Base-by-base conservation (phyloP, 2,329 filamentous ascomycete genomes). In the Stagonosporopsis chrysanthemi region DNA sequence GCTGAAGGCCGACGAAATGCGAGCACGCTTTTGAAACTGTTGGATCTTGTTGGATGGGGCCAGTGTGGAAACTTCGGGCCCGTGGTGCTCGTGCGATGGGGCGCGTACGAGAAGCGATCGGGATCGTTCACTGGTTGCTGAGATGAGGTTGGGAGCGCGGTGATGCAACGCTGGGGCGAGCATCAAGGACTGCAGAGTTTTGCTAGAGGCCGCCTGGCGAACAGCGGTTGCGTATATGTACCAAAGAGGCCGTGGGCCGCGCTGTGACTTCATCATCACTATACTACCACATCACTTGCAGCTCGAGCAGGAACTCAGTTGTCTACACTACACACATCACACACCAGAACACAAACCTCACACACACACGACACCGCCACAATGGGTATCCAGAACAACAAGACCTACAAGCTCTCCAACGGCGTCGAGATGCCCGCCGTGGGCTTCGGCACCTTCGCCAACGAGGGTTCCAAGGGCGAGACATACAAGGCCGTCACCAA, bases 371-470 rank as follows among this genome's bases (percentile, higher is more conserved):
- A 46, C 35, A 57, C 36, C 60, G 43, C 56, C 64, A 68, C 41
- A 24, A 74, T 75, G 72, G 64, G 65, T 38, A 63, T 68, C 51
- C 62, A 67, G 39, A 76, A 75, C 68, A 56, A 66, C 35, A 77
- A 78, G 69, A 79, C 78, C 42, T 85, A 81, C 76, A 83, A 75
- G 62, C 79, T 86, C 48, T 82, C 76, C 79, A 86, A 84, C 70
- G 83, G 83, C 65, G 83, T 88, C 57, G 81, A 80, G 71, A 88
- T 91, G 33, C 90, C 90, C 42, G 83, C 81, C 35, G 81, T 92
- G 15, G 90, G 89, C 35, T 91, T 91, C 68, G 90, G 90, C 54
- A 88, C 90, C 60, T 92, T 90, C 75, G 84, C 83, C 61, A 89
- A 83, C 74, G 88, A 90, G 77, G 88, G 86, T 54, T 83, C 86